Evolutionary conservation across 2,329 filamentous ascomycete species (phyloP).

Genomic region (Graphilbum ipis-grandicollis): DNA sequence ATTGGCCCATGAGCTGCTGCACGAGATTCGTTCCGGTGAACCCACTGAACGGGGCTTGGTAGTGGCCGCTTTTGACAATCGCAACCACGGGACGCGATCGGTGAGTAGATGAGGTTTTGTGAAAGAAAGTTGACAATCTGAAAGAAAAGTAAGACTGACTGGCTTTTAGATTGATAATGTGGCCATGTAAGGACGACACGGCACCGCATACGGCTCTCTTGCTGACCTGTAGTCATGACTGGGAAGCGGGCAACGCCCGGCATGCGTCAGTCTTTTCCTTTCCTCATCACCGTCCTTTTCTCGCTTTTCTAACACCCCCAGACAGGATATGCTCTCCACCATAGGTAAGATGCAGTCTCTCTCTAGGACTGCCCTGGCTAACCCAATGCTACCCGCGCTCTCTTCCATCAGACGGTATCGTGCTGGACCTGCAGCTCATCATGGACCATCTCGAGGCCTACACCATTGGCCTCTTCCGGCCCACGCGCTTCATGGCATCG

Average conservation of each 20-base stretch:
- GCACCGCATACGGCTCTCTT: neutral
- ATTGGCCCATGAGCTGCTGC: constrained; percentile 1
- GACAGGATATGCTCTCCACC: constrained; percentile 1
- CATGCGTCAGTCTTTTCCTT: neutral
- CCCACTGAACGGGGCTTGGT: neutral
- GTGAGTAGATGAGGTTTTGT: neutral
- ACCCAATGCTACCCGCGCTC: neutral
- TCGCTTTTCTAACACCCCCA: neutral
- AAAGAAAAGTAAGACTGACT: neutral
- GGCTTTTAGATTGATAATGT: neutral
- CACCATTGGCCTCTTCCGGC: neutral
- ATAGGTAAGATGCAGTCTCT: neutral
- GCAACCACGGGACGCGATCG: neutral
- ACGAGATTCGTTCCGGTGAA: neutral
- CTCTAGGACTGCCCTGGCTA: no score
- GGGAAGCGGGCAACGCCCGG: neutral
- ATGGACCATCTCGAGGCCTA: constrained; percentile 1
- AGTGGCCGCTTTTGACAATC: constrained; percentile 1
- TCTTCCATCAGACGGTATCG: neutral
- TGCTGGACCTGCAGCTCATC: neutral
- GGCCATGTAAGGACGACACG: neutral
- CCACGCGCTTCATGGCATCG: neutral
- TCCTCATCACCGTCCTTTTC: neutral
- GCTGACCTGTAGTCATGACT: neutral
- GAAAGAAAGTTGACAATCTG: no score